Evolutionary conservation across 129 eudicot species (phyloP).

Genomic region (Lactuca sativa): DNA sequence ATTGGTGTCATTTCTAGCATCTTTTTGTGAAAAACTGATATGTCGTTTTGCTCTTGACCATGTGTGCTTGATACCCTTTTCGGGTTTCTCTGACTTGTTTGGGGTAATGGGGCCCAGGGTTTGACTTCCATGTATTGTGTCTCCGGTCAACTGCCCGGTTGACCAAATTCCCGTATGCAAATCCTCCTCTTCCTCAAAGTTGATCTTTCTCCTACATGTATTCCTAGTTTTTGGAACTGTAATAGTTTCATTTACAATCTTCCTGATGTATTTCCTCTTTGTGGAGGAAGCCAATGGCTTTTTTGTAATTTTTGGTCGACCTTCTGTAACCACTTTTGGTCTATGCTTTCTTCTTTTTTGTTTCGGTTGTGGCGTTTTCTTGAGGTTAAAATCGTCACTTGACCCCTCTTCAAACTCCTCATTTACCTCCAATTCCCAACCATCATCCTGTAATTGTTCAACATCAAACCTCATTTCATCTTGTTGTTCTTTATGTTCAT

Average conservation of each 20-base stretch:
- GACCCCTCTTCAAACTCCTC: slow-evolving; percentile 54
- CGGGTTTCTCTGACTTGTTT: slow-evolving; percentile 24
- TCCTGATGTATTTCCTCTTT: slow-evolving; percentile 49
- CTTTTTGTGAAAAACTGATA: slow-evolving; percentile 51
- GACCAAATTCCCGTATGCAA: no score
- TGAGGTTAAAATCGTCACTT: slow-evolving; percentile 34
- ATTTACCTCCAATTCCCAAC: slow-evolving; percentile 40
- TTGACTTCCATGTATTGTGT: slow-evolving; percentile 14
- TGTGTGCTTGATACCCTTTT: slow-evolving; percentile 24
- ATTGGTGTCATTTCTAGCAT: slow-evolving; percentile 37
- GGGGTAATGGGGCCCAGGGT: slow-evolving; percentile 31
- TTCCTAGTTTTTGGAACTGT: slow-evolving; percentile 26
- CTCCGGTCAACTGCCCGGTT: slow-evolving; percentile 8
- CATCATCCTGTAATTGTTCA: slow-evolving; percentile 35
- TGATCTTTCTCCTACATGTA: slow-evolving; percentile 61
- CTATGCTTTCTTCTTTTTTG: slow-evolving; percentile 64
- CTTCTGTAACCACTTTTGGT: slow-evolving; percentile 83
- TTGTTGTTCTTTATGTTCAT: not conserved
- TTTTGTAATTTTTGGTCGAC: slow-evolving; percentile 51
- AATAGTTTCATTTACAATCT: slow-evolving; percentile 17
- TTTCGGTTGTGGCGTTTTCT: slow-evolving; percentile 59
- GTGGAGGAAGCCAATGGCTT: slow-evolving; percentile 43
- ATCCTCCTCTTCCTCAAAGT: slow-evolving; percentile 43
- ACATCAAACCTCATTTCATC: slow-evolving; percentile 10
- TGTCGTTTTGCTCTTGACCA: slow-evolving; percentile 56